Conservation (phyloP, 2,329 filamentous ascomycete genomes). For the Botrytis cinerea region DNA sequence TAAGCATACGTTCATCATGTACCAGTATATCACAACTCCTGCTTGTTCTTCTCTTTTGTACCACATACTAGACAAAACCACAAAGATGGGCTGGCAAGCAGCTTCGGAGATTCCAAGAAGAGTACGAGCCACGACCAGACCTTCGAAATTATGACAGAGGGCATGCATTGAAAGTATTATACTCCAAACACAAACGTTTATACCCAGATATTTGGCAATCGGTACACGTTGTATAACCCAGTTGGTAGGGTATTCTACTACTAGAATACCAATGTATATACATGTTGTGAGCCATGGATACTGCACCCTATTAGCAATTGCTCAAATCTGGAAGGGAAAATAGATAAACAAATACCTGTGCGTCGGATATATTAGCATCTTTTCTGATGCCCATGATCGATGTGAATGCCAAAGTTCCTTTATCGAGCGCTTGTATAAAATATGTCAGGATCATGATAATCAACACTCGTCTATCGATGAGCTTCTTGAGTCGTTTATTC, state of each 20-base stretch:
- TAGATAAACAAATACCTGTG: constrained; percentile 53
- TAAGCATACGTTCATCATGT: constrained; percentile 42
- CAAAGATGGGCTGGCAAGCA: constrained; percentile 66
- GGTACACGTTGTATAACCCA: constrained; percentile 38
- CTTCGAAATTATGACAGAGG: constrained; percentile 56
- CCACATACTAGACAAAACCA: constrained; percentile 64
- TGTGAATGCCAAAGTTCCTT: constrained; percentile 38
- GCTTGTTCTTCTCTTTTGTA: constrained; percentile 72
- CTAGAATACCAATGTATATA: constrained; percentile 36
- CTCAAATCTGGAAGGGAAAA: constrained; percentile 54
- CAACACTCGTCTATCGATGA: constrained; percentile 69
- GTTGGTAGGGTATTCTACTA: constrained; percentile 46
- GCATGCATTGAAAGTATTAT: constrained; percentile 16
- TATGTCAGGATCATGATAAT: constrained; percentile 67
- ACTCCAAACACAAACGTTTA: constrained; percentile 23
- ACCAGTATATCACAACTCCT: constrained; percentile 58
- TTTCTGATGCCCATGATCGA: constrained; percentile 38
- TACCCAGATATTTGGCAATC: constrained; percentile 18
- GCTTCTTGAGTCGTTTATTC: constrained; percentile 59
- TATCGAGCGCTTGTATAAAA: constrained; percentile 46
- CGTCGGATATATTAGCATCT: constrained; percentile 46
- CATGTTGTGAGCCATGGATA: constrained; percentile 38
- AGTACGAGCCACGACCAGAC: constrained; percentile 63
- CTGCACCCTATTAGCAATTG: constrained; percentile 36
- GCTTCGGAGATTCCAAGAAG: constrained; percentile 69